phyloP scores from a whole-genome alignment of 106 monocot species.

The Dioscorea dumetorum region DNA sequence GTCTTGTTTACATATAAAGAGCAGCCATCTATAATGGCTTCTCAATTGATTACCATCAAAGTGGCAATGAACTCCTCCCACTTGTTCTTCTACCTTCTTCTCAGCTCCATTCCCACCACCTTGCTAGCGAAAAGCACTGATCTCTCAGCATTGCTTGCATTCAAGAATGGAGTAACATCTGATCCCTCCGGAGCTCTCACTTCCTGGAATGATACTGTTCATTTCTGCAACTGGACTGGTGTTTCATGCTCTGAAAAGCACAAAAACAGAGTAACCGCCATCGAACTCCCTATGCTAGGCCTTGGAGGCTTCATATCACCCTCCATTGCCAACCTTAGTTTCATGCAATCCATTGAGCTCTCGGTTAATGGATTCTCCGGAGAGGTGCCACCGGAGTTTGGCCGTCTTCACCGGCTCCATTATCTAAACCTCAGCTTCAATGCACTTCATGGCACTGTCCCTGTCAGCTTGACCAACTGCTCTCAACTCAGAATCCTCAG shows the following conservation, averaged over 20 bases:
- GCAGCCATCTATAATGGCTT: background rate
- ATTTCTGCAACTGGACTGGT: background rate
- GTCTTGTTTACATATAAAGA: too few species aligned
- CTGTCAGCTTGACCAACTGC: background rate
- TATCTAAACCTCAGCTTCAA: background rate
- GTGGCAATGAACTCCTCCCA: conserved; percentile 11
- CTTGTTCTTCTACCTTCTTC: conserved; percentile 4
- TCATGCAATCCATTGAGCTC: background rate
- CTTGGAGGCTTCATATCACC: conserved; percentile 9
- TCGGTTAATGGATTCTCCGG: background rate
- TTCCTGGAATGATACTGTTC: background rate
- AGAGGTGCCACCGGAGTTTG: background rate
- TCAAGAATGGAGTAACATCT: background rate
- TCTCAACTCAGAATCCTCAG: background rate
- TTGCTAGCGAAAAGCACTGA: conserved; percentile 3
- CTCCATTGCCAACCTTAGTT: background rate
- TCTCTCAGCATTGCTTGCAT: conserved; percentile 15
- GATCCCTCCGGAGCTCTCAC: background rate
- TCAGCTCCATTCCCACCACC: background rate
- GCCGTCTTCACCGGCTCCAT: background rate
- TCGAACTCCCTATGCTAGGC: background rate
- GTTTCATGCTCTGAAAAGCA: background rate
- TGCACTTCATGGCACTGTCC: background rate
- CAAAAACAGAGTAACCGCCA: background rate
- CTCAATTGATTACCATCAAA: conserved; percentile 11